phyloP scores from a whole-genome alignment of 2,329 filamentous ascomycete species.

The Ophiostoma quercus region DNA sequence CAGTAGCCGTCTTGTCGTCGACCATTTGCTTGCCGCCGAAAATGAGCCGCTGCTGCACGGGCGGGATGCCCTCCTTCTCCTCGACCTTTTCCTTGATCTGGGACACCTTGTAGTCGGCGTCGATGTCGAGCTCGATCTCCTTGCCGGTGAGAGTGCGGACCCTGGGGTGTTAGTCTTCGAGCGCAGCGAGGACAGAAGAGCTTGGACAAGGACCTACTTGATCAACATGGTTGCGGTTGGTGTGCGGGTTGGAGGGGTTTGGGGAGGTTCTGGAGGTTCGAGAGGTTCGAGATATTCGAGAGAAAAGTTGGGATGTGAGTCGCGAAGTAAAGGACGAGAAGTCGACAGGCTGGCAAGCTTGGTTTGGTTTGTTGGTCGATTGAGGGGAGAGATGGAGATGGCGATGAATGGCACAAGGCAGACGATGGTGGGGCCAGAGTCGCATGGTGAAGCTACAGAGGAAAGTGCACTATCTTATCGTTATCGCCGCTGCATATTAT shows the following conservation, averaged over 20 bases:
- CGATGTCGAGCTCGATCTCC: conserved; percentile 97
- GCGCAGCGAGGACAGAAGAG: not conserved
- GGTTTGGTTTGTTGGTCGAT: not conserved
- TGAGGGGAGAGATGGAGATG: conserved; percentile 1
- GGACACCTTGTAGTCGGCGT: conserved; percentile 86
- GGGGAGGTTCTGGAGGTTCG: not conserved
- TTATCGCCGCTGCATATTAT: conserved; percentile 8
- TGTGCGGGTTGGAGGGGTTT: not conserved
- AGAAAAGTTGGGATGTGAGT: too few species aligned
- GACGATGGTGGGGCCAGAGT: conserved; percentile 1
- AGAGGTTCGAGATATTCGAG: not conserved
- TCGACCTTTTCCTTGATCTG: conserved; percentile 99
- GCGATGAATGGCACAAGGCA: conserved; percentile 2
- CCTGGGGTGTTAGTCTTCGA: conserved; percentile 44
- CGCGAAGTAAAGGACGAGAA: not conserved
- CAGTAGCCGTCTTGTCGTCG: conserved; percentile 87
- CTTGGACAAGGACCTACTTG: conserved; percentile 2
- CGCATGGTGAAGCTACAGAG: not conserved
- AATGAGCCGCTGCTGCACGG: conserved; percentile 92
- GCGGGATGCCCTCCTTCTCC: conserved; percentile 97
- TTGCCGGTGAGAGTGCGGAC: conserved; percentile 97
- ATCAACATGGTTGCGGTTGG: conserved; percentile 22
- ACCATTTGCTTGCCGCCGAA: conserved; percentile 98
- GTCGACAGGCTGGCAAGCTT: not conserved
- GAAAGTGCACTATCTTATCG: not conserved